Base-by-base conservation (phyloP, 345 rosid genomes). In the Hirschfeldia incana region DNA sequence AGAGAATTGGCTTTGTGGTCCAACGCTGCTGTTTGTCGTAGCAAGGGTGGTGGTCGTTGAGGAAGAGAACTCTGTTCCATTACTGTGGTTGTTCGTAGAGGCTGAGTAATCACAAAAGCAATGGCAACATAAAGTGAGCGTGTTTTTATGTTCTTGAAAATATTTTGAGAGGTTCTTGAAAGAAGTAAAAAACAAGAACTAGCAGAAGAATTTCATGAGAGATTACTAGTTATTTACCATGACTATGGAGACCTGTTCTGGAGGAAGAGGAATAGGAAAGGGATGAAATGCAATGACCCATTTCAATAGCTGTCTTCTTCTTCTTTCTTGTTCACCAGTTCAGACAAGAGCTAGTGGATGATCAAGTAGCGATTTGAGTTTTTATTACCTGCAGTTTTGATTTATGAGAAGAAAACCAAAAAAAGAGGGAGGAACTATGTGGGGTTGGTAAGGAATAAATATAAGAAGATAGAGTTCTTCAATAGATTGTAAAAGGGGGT, bases 1-100 rank as follows among this genome's bases (percentile, higher is more conserved):
- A 0, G 91, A 90, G 59, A 83, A 74, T 61, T 87, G 91, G 67
- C 91, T 86, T 30, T 29, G 32, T 72, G 62, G 83, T 34, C 74
- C 84, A 2, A 68, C 63, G 60, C 89, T 87, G 68, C 86, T 81
- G 73, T 51, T 77, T 8, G 83, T 84, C 11, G 79, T 76, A 4
- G 81, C 78, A 1, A 8, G 46, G 16, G 17, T 39, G 26, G 87
- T 73, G 70, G 29, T 39, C 12, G 78, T 79, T 29, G 44, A n/a
- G 21, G 30, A 84, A 4, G 86, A 85, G 59, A 67, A 70, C 1
- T 65, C 86, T 51, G 63, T 77, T 72, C 71, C 83, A 64, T 71
- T 85, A 60, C 79, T 85, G 66, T 39, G 78, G 42, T 13, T 78
- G n/a, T 69, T 78, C 26, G 74, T 67, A 4, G 82, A 59, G 3